phyloP scores from a whole-genome alignment of 169 alveolate species.

The Plasmodium malariae region DNA sequence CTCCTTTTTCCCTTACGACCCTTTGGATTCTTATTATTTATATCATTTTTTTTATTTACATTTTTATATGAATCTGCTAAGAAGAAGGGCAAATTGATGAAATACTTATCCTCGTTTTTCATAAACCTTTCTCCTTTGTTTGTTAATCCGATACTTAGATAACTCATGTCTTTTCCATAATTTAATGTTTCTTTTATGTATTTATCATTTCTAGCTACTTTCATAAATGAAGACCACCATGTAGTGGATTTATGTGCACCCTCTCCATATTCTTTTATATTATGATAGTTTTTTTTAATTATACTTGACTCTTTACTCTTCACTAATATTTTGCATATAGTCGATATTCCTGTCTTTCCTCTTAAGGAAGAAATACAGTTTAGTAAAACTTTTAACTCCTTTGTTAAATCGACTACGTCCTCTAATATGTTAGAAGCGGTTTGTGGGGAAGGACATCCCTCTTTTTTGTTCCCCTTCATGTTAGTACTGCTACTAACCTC shows the following conservation, averaged over 20 bases:
- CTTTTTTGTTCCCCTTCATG: neutral
- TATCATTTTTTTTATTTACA: conserved; percentile 3
- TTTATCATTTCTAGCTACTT: conserved; percentile 65
- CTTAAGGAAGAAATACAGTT: conserved; percentile 56
- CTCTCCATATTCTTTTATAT: conserved; percentile 59
- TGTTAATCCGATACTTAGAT: conserved; percentile 56
- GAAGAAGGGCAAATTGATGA: conserved; percentile 31
- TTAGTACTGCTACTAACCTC: too few species aligned
- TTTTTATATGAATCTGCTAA: neutral
- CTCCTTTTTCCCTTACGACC: neutral
- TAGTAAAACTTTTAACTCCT: conserved; percentile 22
- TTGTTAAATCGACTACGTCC: conserved; percentile 8
- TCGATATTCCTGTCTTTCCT: conserved; percentile 68
- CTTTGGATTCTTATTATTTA: neutral
- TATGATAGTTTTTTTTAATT: conserved; percentile 59
- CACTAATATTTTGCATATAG: conserved; percentile 51
- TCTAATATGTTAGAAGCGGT: neutral
- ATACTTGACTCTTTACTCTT: conserved; percentile 62
- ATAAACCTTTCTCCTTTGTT: conserved; percentile 54
- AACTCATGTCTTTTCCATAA: conserved; percentile 35
- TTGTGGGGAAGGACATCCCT: neutral
- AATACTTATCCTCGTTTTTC: conserved; percentile 6
- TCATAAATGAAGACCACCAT: conserved; percentile 75
- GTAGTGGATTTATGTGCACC: conserved; percentile 29
- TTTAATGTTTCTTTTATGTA: conserved; percentile 43